Percentiles rank a stretch among this genome's conserved stretches.
These are phyloP conservation scores for Cymodocea nodosa DNA, from an alignment of 116 monocot species.

Conservation along the genomic window DNA sequence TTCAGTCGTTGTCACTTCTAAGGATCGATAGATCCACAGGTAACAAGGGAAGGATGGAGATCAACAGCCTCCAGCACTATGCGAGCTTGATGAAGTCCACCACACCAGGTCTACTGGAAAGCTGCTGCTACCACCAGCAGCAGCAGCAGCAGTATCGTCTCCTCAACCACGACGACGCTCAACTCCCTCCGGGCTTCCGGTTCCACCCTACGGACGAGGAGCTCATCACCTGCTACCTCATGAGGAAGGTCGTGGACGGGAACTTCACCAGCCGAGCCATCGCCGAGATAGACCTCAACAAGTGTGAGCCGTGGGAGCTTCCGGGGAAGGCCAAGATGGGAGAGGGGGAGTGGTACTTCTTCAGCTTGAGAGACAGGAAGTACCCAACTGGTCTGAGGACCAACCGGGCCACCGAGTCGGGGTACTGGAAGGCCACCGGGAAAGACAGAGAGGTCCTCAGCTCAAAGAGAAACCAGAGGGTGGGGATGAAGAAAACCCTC, in stretches of 20 bases:
- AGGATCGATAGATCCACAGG: too few relatives aligned
- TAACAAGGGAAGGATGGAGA: too few relatives aligned
- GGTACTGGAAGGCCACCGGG: slow-evolving; percentile 94
- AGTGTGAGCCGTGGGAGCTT: slow-evolving; percentile 91
- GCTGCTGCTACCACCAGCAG: background rate
- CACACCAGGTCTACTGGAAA: too few relatives aligned
- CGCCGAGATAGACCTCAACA: slow-evolving; percentile 81
- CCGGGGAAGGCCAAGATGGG: slow-evolving; percentile 82
- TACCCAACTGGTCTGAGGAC: slow-evolving; percentile 89
- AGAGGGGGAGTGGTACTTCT: slow-evolving; percentile 96
- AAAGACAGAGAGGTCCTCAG: slow-evolving; percentile 82
- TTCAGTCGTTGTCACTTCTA: too few relatives aligned
- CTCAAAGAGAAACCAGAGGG: slow-evolving; percentile 36
- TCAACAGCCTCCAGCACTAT: too few relatives aligned
- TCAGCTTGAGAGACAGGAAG: slow-evolving; percentile 71
- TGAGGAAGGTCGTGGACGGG: slow-evolving; percentile 71
- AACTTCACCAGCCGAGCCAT: slow-evolving; percentile 42
- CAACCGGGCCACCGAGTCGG: slow-evolving; percentile 70
- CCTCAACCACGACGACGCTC: slow-evolving; percentile 15
- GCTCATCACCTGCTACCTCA: slow-evolving; percentile 78
- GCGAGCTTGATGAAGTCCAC: too few relatives aligned
- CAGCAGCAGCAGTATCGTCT: background rate
- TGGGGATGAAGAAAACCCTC: slow-evolving; percentile 97
- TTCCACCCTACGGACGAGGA: slow-evolving; percentile 34
- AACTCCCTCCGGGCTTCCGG: slow-evolving; percentile 78